These are phyloP conservation scores for Heterobasidion parviporum DNA, from an alignment of 1,284 basidiomycete genomes.

Conservation along the genomic window DNA sequence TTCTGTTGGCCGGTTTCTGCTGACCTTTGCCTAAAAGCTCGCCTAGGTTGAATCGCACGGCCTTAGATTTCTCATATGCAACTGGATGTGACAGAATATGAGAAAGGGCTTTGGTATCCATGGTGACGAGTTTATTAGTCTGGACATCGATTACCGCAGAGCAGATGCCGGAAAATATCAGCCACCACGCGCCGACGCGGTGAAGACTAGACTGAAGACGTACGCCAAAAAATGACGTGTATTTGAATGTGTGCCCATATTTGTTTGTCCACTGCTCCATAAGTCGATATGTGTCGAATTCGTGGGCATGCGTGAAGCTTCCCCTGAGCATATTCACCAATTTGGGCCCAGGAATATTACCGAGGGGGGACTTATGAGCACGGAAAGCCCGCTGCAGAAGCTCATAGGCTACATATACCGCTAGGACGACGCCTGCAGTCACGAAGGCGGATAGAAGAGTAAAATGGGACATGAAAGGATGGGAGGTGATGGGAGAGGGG, in stretches of 20 bases:
- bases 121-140: not conserved
- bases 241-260: constrained; percentile 1
- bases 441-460: not conserved
- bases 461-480: not conserved
- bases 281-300: not conserved
- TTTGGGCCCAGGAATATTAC: constrained; percentile 1
- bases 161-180: not conserved
- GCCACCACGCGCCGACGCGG: not conserved
- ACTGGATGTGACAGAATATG: constrained; percentile 1
- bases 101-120: constrained; percentile 1
- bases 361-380: not conserved
- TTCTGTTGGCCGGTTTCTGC: not conserved
- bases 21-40: constrained; percentile 2
- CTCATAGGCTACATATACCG: not conserved
- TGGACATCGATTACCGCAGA: too few species aligned
- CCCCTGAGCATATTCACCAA: not conserved
- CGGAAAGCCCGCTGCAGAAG: not conserved
- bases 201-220: too few species aligned
- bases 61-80: not conserved
- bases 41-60: not conserved
- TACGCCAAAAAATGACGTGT: not conserved
- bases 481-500: too few species aligned
- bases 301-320: not conserved
- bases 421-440: not conserved
- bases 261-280: not conserved